Conservation (phyloP, 208 protist species). For the Vickermania ingenoplastis region DNA sequence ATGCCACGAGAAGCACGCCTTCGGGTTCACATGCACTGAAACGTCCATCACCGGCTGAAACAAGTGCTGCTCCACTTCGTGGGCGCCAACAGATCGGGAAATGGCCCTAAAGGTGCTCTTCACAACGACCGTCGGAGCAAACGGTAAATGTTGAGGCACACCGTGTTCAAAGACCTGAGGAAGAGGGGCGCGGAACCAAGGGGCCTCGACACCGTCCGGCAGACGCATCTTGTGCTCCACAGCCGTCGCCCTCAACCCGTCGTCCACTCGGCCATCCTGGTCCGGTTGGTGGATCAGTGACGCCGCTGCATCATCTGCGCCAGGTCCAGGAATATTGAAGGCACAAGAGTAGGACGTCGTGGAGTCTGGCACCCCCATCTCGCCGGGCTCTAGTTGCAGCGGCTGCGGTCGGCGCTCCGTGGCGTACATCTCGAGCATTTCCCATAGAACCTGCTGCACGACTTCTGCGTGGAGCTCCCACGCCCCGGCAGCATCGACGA, state of each 20-base stretch:
- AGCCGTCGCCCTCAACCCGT: conserved; percentile 6
- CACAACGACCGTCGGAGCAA: conserved; percentile 71
- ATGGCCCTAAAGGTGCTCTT: conserved; percentile 43
- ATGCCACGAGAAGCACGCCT: conserved; percentile 80
- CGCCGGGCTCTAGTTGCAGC: conserved; percentile 43
- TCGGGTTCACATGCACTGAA: conserved; percentile 62
- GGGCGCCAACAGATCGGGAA: conserved; percentile 15
- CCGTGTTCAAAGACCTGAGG: conserved; percentile 49
- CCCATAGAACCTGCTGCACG: conserved; percentile 67
- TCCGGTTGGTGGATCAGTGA: neutral
- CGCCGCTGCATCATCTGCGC: too few relatives aligned
- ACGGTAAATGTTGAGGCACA: conserved; percentile 55
- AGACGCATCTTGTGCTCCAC: conserved; percentile 63
- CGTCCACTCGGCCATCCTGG: neutral
- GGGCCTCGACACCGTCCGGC: conserved; percentile 30
- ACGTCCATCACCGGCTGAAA: conserved; percentile 79
- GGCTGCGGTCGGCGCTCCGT: conserved; percentile 64
- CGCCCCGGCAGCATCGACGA: conserved; percentile 51
- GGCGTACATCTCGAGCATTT: conserved; percentile 83
- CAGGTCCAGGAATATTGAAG: conserved; percentile 29
- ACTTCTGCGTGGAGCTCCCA: conserved; percentile 77
- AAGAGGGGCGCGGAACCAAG: conserved; percentile 73
- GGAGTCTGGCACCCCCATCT: conserved; percentile 58
- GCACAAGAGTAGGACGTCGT: conserved; percentile 54
- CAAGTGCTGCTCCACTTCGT: conserved; percentile 39